Evolutionary conservation across 345 rosid species (phyloP), one percentile per base, ranked within the genome.

Genomic region (Eutrema japonicum): DNA sequence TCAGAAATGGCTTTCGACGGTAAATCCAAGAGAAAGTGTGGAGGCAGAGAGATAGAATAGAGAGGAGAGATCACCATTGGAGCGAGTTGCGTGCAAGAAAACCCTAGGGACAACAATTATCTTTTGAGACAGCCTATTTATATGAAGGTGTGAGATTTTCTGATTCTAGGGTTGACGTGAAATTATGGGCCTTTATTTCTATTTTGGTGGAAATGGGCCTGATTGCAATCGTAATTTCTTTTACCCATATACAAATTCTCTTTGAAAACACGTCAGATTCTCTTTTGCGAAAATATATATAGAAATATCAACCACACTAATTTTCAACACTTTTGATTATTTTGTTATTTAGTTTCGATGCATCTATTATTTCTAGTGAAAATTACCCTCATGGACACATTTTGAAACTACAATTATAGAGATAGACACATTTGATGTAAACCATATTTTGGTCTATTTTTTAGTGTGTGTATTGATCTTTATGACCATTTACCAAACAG

Each of bases 61-160:
- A 11, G 2, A 26, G n/a, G n/a, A 12, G 38, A 48, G 41, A 35
- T 70, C 69, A 79, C 85, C 85, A 82, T 82, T 52, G 79, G 48
- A 74, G 81, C 79, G 16, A 59, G 50, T 8, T 26, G 71, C 50
- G 32, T 47, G 72, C 66, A 30, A 64, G 57, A 63, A 64, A 77
- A 71, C 42, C 80, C 76, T 71, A 65, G 26, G 75, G 56, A 62
- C 47, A 16, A 4, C 2, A 42, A 42, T n/a, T 0, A 2, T 0
- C 0, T 13, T 48, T 37, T 62, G 46, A 18, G 18, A 46, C 9
- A 14, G 41, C 18, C n/a, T 1, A 54, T 64, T 76, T 76, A 76
- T 76, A 76, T 22, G 41, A 26, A n/a, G 32, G 30, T 47, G 9
- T 0, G 36, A 53, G n/a, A n/a, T n/a, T 43, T 62, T 55, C 13